Evolutionary conservation across 129 eudicot genomes (phyloP), one percentile per base, ranked within the genome.

Genomic region (Flaveria brownii): DNA sequence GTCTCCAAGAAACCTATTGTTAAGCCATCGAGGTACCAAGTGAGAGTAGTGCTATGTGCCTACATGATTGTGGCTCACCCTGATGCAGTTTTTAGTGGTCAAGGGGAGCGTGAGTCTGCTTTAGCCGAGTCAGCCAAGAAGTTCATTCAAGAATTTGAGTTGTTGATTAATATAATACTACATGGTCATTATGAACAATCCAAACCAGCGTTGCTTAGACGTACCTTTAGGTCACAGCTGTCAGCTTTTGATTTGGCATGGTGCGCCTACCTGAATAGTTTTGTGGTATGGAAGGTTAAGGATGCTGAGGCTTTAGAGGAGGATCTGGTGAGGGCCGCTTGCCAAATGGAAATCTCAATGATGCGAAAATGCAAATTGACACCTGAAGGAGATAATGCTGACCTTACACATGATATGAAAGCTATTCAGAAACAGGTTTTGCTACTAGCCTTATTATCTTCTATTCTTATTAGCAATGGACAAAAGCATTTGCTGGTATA

Each of bases 281-380:
- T 95, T 85, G 97, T 88, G 76, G 91, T 91, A 55, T 95, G 99
- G 99, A 91, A 95, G 81, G 94, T 85, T n/a, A 95, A 95, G 78
- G 97, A 95, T 85, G 99, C 96, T 2, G 90, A 82, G 78, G 81
- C 96, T 9, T 82, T 95, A 45, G 97, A 86, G 85, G 87, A 88
- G 82, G 99, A 95, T 88, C 86, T 95, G 87, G 95, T 95, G 72
- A 86, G 89, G 78, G 99, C 97, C 67, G 96, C 99, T 23, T 91
- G 97, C 83, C 92, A 86, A 50, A 86, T 95, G 79, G 99, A 95
- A 84, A 85, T 89, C 45, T 91, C 97, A 28, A 95, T 95, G 96
- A 89, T 95, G 75, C 94, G 79, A 55, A 95, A 88, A 18, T 89
- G 92, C 86, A 91, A 89, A 80, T 60, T 86, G 70, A 85, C 89